These are phyloP conservation scores for Blastocystis sp. DNA, from an alignment of 352 stramenopile species.

Conservation along the genomic window DNA sequence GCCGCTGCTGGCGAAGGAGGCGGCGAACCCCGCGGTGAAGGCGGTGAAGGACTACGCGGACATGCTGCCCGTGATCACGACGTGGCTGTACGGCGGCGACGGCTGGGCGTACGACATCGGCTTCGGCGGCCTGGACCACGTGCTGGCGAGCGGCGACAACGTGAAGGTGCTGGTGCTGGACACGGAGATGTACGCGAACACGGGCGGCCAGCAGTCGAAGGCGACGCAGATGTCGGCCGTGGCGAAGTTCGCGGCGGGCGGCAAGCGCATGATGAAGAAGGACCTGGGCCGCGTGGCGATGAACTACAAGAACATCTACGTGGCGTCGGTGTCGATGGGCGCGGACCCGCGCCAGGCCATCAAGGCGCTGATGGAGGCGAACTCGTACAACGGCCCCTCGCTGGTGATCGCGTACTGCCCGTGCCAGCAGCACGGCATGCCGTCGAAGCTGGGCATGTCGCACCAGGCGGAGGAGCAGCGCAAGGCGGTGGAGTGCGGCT, in stretches of 20 bases:
- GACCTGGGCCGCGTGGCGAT: conserved; percentile 39
- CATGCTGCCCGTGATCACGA: conserved; percentile 76
- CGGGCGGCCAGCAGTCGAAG: conserved; percentile 57
- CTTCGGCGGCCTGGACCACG: conserved; percentile 76
- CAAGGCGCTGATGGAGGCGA: conserved; percentile 28
- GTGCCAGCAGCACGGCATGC: conserved; percentile 50
- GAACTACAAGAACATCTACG: conserved; percentile 65
- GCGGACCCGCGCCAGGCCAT: conserved; percentile 16
- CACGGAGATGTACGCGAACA: conserved; percentile 76
- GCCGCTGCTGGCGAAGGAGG: conserved; percentile 60
- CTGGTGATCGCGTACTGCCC: conserved; percentile 32
- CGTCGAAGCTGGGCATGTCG: conserved; percentile 40
- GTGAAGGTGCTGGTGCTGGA: conserved; percentile 78
- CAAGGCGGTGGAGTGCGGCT: conserved; percentile 37
- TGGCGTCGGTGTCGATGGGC: conserved; percentile 50
- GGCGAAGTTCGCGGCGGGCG: conserved; percentile 49
- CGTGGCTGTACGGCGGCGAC: conserved; percentile 77
- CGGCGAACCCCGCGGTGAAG: conserved; percentile 71
- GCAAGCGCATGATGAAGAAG: conserved; percentile 51
- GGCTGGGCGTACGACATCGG: conserved; percentile 78
- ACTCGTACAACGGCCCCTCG: conserved; percentile 37
- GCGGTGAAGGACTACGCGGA: conserved; percentile 75
- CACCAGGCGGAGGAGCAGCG: conserved; percentile 21
- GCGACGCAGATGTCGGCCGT: conserved; percentile 53
- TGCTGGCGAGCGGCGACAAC: conserved; percentile 76